These are phyloP conservation scores for Pholiota molesta DNA, from an alignment of 768 basidiomycete genomes.

Conservation along the genomic window DNA sequence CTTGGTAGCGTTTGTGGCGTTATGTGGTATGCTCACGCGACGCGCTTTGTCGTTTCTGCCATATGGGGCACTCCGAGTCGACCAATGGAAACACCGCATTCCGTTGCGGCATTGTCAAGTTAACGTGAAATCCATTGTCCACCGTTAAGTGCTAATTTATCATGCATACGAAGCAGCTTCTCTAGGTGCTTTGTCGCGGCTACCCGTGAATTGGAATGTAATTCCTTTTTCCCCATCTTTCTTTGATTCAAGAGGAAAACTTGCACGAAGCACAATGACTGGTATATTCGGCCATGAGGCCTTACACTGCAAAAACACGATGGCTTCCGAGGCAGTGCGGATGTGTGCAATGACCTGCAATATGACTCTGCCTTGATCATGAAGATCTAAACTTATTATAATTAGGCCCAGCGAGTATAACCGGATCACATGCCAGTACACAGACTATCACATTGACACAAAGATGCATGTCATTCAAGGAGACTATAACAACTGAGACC, in stretches of 20 bases:
- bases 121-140: too few species aligned
- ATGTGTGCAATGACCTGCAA: too few species aligned
- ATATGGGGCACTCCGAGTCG: slow-evolving; percentile 4
- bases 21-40: not conserved
- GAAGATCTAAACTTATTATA: too few species aligned
- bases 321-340: too few species aligned
- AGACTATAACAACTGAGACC: slow-evolving; percentile 15
- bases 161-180: too few species aligned
- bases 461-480: slow-evolving; percentile 9
- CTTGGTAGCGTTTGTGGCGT: slow-evolving; percentile 7
- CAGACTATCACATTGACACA: not conserved
- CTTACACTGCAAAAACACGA: not conserved
- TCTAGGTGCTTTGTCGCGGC: not conserved
- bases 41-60: slow-evolving; percentile 2
- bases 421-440: not conserved
- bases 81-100: not conserved
- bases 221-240: not conserved
- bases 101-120: not conserved
- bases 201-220: not conserved
- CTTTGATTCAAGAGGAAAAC: not conserved
- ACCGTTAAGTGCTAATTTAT: too few species aligned
- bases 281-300: not conserved
- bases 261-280: not conserved
- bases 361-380: too few species aligned
- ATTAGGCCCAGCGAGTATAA: too few species aligned